These are phyloP conservation scores for Punica granatum DNA, from an alignment of 345 rosid species.

Conservation along the genomic window DNA sequence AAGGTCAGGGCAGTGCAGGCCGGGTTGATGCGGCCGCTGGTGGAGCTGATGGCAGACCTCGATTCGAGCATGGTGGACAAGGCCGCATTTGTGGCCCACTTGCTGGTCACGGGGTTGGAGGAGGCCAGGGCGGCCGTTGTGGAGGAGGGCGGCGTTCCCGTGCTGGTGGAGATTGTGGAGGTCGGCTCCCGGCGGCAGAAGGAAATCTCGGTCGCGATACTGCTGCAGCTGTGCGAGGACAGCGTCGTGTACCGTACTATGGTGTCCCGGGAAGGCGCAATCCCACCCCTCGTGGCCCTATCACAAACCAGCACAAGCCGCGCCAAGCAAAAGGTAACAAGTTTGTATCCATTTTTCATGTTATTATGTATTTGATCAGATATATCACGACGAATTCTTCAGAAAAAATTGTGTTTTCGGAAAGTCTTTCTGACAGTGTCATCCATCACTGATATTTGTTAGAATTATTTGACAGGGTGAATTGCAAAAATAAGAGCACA, in stretches of 20 bases:
- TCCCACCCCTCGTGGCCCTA: constrained; percentile 80
- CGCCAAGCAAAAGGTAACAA: constrained; percentile 69
- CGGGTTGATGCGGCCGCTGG: constrained; percentile 72
- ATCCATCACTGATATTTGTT: too few species aligned
- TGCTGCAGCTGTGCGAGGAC: constrained; percentile 67
- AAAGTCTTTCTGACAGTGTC: too few species aligned
- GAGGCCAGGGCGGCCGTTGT: constrained; percentile 70
- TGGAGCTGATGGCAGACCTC: constrained; percentile 93
- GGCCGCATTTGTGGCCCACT: constrained; percentile 64
- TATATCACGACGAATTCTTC: too few species aligned
- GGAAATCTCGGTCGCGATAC: constrained; percentile 67
- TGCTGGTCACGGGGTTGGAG: constrained; percentile 49
- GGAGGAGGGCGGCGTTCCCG: constrained; percentile 88
- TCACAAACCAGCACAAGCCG: constrained; percentile 83
- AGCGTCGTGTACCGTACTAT: constrained; percentile 48
- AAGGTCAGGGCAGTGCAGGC: constrained; percentile 72
- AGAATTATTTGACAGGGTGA: too few species aligned
- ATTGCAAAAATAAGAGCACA: too few species aligned
- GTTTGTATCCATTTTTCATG: too few species aligned
- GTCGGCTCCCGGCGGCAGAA: constrained; percentile 82
- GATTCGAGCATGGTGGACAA: constrained; percentile 96
- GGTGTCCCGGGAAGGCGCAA: constrained; percentile 94
- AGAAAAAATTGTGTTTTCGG: too few species aligned
- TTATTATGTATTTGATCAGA: not conserved
- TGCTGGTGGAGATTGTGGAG: constrained; percentile 82